These are phyloP conservation scores for Fomes fomentarius DNA, from an alignment of 1,284 basidiomycete species.

Conservation along the genomic window DNA sequence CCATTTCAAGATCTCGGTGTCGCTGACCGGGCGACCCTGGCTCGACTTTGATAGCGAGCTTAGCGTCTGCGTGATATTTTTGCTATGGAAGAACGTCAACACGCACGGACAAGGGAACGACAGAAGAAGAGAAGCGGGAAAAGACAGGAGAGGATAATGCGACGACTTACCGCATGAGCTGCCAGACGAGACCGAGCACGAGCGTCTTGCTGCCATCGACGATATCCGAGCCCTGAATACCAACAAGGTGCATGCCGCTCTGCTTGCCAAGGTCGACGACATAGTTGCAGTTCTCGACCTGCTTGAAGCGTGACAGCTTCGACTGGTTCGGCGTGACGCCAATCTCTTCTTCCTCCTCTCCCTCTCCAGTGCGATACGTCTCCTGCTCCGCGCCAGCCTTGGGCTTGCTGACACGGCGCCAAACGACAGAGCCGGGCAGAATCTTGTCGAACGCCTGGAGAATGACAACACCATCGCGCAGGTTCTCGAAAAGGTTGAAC, in stretches of 20 bases:
- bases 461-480: conserved; percentile 90
- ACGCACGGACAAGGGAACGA: not conserved
- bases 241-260: conserved; percentile 94
- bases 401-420: conserved; percentile 94
- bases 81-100: conserved; percentile 39
- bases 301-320: conserved; percentile 93
- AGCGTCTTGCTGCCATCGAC: conserved; percentile 92
- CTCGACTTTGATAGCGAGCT: conserved; percentile 75
- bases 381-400: conserved; percentile 59
- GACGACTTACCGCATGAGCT: conserved; percentile 82
- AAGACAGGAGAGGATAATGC: too few species aligned
- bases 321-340: conserved; percentile 81
- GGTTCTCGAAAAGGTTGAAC: conserved; percentile 95
- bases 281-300: conserved; percentile 98
- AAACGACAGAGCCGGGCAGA: conserved; percentile 88
- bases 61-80: conserved; percentile 94
- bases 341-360: conserved; percentile 75
- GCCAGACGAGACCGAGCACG: conserved; percentile 97
- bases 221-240: conserved; percentile 97
- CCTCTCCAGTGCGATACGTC: conserved; percentile 46
- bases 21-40: conserved; percentile 81
- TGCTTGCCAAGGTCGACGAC: conserved; percentile 90
- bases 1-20: conserved; percentile 96
- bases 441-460: conserved; percentile 98
- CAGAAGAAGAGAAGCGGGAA: too few species aligned